Conservation (phyloP, 2,329 filamentous ascomycete species). For the Colletotrichum filicis region DNA sequence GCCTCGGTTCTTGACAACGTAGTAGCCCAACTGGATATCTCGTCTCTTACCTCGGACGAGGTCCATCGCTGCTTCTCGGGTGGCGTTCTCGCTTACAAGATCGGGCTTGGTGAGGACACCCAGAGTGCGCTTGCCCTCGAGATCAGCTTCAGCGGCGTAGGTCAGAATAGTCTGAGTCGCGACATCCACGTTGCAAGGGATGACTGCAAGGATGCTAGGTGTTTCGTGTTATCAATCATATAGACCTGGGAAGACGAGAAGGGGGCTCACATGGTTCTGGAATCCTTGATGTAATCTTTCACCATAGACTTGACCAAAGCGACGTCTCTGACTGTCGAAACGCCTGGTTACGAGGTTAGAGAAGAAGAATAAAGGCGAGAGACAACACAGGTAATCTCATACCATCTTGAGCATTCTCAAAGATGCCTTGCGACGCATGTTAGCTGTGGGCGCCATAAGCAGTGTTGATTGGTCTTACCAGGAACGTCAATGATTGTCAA, state of each 20-base stretch:
- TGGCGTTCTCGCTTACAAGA: slow-evolving; percentile 43
- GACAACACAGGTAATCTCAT: background rate
- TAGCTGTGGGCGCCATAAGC: slow-evolving; percentile 51
- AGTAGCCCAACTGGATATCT: slow-evolving; percentile 38
- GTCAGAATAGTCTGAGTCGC: slow-evolving; percentile 54
- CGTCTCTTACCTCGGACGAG: slow-evolving; percentile 35
- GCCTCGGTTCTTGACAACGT: slow-evolving; percentile 40
- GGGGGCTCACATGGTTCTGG: slow-evolving; percentile 53
- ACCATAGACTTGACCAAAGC: slow-evolving; percentile 40
- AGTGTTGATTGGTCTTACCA: slow-evolving; percentile 54
- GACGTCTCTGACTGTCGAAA: slow-evolving; percentile 44
- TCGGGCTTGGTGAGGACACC: slow-evolving; percentile 61
- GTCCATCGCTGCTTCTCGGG: slow-evolving; percentile 28
- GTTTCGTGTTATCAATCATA: background rate
- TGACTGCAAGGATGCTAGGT: slow-evolving; percentile 54
- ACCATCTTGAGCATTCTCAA: slow-evolving; percentile 33
- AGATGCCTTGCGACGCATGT: slow-evolving; percentile 51
- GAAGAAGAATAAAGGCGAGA: background rate
- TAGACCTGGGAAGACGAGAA: fast-evolving
- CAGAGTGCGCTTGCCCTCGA: slow-evolving; percentile 53
- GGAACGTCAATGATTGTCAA: slow-evolving; percentile 42
- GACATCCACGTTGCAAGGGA: slow-evolving; percentile 52
- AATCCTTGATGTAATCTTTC: slow-evolving; percentile 55
- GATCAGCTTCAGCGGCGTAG: slow-evolving; percentile 50
- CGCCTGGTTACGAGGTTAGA: background rate